Conservation (phyloP, 805 yeast genomes). For the Ogataea chonburiensis region DNA sequence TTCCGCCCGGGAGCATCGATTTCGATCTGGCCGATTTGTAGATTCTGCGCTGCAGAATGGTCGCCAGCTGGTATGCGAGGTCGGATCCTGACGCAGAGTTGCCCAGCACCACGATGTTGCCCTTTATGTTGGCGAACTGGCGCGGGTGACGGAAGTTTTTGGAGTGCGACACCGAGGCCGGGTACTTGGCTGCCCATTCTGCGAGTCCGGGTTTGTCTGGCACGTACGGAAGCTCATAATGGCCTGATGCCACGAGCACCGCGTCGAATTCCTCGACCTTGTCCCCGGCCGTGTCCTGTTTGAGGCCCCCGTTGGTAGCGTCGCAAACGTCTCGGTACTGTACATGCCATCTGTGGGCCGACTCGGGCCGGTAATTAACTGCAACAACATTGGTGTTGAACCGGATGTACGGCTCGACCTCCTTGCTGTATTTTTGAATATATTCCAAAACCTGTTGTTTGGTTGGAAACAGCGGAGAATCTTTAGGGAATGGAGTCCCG, state of each 20-base stretch:
- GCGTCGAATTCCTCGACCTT: conserved; percentile 53
- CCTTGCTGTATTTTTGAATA: conserved; percentile 49
- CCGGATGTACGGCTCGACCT: conserved; percentile 38
- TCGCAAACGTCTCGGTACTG: conserved; percentile 34
- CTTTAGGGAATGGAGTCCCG: conserved; percentile 48
- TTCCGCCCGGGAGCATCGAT: conserved; percentile 43
- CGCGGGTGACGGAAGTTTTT: conserved; percentile 51
- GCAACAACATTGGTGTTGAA: conserved; percentile 50
- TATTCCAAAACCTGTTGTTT: conserved; percentile 60
- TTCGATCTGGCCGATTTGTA: conserved; percentile 52
- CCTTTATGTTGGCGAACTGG: conserved; percentile 39
- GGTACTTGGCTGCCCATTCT: conserved; percentile 44
- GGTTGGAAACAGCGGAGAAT: conserved; percentile 52
- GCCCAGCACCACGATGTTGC: conserved; percentile 65
- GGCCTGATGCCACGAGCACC: conserved; percentile 64
- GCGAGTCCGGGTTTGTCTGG: conserved; percentile 58
- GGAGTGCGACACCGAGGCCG: conserved; percentile 57
- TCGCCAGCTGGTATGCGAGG: conserved; percentile 59
- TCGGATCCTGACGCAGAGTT: conserved; percentile 76
- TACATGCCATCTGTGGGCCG: conserved; percentile 42
- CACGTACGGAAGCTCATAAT: conserved; percentile 55
- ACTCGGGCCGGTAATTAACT: conserved; percentile 31
- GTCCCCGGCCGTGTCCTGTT: conserved; percentile 20
- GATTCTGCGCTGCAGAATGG: conserved; percentile 40
- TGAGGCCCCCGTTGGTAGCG: conserved; percentile 35